Conservation (phyloP, 169 alveolate genomes). For the Plasmodium blacklocki region DNA sequence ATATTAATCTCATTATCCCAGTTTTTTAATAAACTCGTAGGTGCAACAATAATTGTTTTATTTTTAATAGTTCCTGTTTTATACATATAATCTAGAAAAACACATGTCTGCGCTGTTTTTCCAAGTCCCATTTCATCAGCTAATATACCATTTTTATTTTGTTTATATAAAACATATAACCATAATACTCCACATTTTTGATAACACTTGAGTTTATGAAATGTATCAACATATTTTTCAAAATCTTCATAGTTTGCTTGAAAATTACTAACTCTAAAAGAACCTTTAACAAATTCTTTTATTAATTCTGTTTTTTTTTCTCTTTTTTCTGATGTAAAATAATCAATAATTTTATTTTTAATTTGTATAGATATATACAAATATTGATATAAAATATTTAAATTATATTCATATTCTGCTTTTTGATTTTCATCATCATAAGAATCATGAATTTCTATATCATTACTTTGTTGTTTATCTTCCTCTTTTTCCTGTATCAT, state of each 20-base stretch:
- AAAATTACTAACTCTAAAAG: constrained; percentile 47
- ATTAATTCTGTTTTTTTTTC: constrained; percentile 53
- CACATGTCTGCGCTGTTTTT: constrained; percentile 92
- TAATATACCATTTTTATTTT: constrained; percentile 87
- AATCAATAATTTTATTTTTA: constrained; percentile 60
- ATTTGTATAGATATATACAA: constrained; percentile 24
- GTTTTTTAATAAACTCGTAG: constrained; percentile 88
- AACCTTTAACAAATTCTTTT: constrained; percentile 68
- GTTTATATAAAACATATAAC: constrained; percentile 86
- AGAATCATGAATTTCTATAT: not conserved
- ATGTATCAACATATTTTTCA: constrained; percentile 69
- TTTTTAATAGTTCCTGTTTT: constrained; percentile 62
- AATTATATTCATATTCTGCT: constrained; percentile 36
- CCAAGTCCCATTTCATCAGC: constrained; percentile 96
- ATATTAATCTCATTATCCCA: constrained; percentile 89
- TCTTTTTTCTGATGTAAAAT: constrained; percentile 18
- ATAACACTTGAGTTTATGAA: constrained; percentile 84
- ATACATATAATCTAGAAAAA: constrained; percentile 81
- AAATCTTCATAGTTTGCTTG: constrained; percentile 45
- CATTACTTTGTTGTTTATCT: constrained; percentile 1
- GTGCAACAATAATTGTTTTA: constrained; percentile 88
- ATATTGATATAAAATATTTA: constrained; percentile 38
- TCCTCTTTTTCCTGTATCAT: not conserved
- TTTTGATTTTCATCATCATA: constrained; percentile 16
- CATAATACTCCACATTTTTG: constrained; percentile 92